These are phyloP conservation scores for Thermomyces lanuginosus DNA, from an alignment of 2,329 filamentous ascomycete genomes.

Conservation along the genomic window DNA sequence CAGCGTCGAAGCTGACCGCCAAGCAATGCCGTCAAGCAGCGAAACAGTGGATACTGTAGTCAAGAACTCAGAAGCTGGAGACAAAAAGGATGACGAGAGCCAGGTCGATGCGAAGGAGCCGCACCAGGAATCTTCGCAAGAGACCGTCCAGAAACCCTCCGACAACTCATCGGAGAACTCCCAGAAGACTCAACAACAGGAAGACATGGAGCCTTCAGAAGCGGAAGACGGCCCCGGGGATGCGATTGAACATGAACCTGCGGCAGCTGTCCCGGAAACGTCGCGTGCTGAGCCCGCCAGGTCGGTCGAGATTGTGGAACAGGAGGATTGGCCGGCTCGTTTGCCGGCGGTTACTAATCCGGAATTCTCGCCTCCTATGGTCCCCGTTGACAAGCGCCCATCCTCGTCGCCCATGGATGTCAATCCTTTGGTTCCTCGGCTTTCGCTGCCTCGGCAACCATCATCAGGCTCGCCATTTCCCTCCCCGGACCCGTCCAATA, in stretches of 20 bases:
- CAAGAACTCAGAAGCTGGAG: too few species aligned
- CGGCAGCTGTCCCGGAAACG: background rate
- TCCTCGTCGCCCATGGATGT: conserved; percentile 28
- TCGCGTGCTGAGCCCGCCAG: conserved; percentile 11
- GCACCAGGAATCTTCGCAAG: conserved; percentile 2
- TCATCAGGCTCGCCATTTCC: conserved; percentile 30
- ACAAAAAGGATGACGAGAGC: too few species aligned
- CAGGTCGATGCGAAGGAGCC: too few species aligned
- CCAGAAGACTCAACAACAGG: conserved; percentile 4
- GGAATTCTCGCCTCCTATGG: conserved; percentile 20
- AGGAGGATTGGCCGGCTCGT: conserved; percentile 15
- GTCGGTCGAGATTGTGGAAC: conserved; percentile 15
- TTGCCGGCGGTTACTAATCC: conserved; percentile 16
- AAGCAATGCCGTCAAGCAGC: conserved; percentile 6
- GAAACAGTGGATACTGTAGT: conserved; percentile 5
- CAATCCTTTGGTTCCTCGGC: conserved; percentile 20
- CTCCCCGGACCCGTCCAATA: conserved; percentile 27
- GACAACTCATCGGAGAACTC: too few species aligned
- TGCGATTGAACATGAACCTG: conserved; percentile 3
- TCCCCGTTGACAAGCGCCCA: conserved; percentile 24
- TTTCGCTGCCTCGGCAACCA: conserved; percentile 23
- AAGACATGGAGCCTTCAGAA: conserved; percentile 5
- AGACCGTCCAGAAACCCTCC: conserved; percentile 1
- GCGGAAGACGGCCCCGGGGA: conserved; percentile 6
- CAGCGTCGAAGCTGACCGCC: conserved; percentile 3